Base-by-base conservation (phyloP, 768 basidiomycete species). In the Serendipita sp. region DNA sequence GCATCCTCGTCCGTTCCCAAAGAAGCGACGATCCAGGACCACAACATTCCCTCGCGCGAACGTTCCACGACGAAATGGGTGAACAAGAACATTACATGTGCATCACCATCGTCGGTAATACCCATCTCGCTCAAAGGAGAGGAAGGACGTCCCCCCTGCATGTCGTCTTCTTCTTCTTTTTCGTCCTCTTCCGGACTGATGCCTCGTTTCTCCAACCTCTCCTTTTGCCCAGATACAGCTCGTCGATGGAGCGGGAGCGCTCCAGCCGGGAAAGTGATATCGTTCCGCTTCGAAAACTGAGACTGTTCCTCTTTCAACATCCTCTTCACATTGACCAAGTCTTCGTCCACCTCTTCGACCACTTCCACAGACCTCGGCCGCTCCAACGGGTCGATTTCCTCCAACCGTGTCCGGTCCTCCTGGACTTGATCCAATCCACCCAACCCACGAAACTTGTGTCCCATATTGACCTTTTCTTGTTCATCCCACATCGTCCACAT, bases 61-160 rank as follows among this genome's bases (percentile, higher is more conserved):
- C 67, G 48, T 53, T 68, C 67, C 28, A 68, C 63, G 45, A 68
- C 47, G 41, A 62, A 64, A 47, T 68, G 66, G 7, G 67, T 63
- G 63, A 65, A 65, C 7, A 68, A 41, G 45, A 67, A 68, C 24
- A 64, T 54, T 2, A 63, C 47, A 38, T 68, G 66, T 3, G 66
- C 46, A 48, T 68, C 56, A 4, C 56, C 35, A 35, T 60, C 56
- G 10, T 60, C 56, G 10, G 11, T 28, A n/a, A 32, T 18, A 24
- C 24, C 24, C 35, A 4, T n/a, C 35, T 60, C 56, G 16, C 35
- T 28, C 2, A 11, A 11, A 41, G 13, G 13, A 5, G 38, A 5
- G 38, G 38, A 41, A 41, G 7, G 38, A 13, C 24, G 24, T 24
- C 24, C 1, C 1, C 38, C 38, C 1, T 16, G 16, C 15, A 1